Conservation (phyloP, 106 monocot genomes). For the Apostasia shenzhenica region DNA sequence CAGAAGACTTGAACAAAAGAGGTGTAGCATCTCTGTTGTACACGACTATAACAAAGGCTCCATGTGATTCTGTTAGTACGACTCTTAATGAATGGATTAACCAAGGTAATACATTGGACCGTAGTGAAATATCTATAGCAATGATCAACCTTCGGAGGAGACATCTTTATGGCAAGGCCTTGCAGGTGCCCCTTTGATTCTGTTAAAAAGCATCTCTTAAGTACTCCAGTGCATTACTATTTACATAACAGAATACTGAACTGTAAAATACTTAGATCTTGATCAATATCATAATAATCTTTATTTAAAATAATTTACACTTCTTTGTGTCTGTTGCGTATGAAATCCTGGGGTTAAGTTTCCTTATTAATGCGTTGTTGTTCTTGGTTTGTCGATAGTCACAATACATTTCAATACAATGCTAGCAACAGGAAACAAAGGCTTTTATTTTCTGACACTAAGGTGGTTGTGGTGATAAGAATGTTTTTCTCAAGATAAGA, state of each 20-base stretch:
- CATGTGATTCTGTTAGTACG: conserved; percentile 15
- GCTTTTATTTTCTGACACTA: too few relatives aligned
- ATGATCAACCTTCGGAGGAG: conserved; percentile 34
- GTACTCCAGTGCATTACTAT: neutral
- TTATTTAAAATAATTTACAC: too few relatives aligned
- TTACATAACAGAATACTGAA: neutral
- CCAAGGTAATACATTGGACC: conserved; percentile 36
- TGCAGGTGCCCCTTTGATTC: conserved; percentile 30
- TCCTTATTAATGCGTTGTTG: too few relatives aligned
- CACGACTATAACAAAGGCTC: conserved; percentile 35
- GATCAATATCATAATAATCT: too few relatives aligned
- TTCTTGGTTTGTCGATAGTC: too few relatives aligned
- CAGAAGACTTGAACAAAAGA: conserved; percentile 6
- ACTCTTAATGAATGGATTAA: conserved; percentile 50
- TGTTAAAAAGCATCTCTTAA: neutral
- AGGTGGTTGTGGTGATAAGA: too few relatives aligned
- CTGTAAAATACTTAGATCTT: too few relatives aligned
- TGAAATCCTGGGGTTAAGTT: too few relatives aligned
- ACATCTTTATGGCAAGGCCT: conserved; percentile 35
- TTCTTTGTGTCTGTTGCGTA: too few relatives aligned
- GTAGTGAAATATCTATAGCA: conserved; percentile 22
- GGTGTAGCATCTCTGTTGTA: conserved; percentile 20
- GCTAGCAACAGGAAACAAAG: too few relatives aligned
- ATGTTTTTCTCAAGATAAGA: too few relatives aligned
- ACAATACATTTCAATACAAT: too few relatives aligned